Evolutionary conservation across 1,284 basidiomycete genomes (phyloP), one percentile per base, ranked within the genome.

Genomic region (Ustilago bromivora): DNA sequence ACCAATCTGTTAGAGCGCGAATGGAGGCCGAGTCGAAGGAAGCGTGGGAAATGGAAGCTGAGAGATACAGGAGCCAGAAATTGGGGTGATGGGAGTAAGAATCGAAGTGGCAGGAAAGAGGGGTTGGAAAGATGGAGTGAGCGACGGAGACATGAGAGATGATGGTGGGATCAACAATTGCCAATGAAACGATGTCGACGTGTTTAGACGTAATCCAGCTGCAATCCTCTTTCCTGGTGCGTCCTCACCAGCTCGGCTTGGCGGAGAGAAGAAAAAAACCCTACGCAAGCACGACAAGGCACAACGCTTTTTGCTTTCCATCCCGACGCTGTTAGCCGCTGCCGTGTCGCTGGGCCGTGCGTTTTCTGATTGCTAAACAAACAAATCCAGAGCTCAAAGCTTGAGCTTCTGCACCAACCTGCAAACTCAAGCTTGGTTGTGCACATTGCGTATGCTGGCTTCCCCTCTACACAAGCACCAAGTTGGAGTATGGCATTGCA

Each of bases 121-220:
- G 36, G 36, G 36, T 38, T 38, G 36, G 36, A 13, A 38, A 38
- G 36, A 38, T 9, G 13, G 35, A 55, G 38, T 41, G 56, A 57
- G 13, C 40, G 13, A 36, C 31, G 32, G 32, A 7, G 32, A 28
- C 23, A 28, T 28, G 28, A 31, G 56, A 41, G 41, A 46, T 46
- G 56, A 57, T 57, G 56, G 40, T 32, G 28, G 56, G 13, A 19
- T 28, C 23, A 28, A 15, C 28, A 36, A 32, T 8, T 32, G 51
- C 6, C 5, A 28, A 53, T 5, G 51, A 53, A 53, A 54, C 31
- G 12, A 40, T 4, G 51, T 53, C 46, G 52, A 71, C 19, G 62
- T 58, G 62, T 55, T 57, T 53, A 17, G 28, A 34, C 7, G 34
- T 47, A 57, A 57, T 57, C 36, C 56, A 36, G n/a, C 52, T 36